Base-by-base conservation (phyloP, 2,329 filamentous ascomycete genomes). In the Aspergillus sp. region DNA sequence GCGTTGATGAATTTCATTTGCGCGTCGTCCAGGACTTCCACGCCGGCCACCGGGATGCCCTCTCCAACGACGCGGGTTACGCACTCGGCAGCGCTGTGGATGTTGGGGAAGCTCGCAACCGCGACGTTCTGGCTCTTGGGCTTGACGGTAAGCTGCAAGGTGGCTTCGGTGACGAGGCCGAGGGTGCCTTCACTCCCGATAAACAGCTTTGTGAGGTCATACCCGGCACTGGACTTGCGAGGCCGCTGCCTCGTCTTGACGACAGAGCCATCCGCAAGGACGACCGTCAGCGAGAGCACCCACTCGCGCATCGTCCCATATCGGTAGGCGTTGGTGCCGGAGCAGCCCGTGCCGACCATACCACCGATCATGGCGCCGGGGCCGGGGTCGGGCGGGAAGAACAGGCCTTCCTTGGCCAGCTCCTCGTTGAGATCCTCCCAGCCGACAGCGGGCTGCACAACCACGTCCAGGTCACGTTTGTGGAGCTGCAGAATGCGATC, bases 261-360 rank as follows among this genome's bases (percentile, higher is more conserved):
- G 32, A 94, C 63, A 1, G 86, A 93, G 30, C 86, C 86, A 58
- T 94, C 88, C 12, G 86, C 86, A 48, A 94, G 71, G 8, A 94
- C 86, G 3, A 93, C 84, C 0, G 86, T 94, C 44, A 94, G 63
- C 33, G 75, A 82, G 14, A 93, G 64, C 8, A 94, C 88, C 86
- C 86, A 94, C 55, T 94, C 86, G 41, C 84, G 79, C 86, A 94
- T 94, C 2, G 86, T 94, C 41, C 86, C 88, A 57, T 93, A 94
- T 36, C 86, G 74, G 64, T 93, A 93, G 11, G 86, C 80, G 56
- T 94, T 94, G 10, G 86, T 94, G 37, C 86, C 86, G 4, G 64
- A 68, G 41, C 66, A 69, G 28, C 66, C 65, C 7, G 66, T 69
- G 7, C 66, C 66, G 8, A 69, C 61, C 66, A 69, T 69, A 34